phyloP scores from a whole-genome alignment of 768 basidiomycete genomes.

The Royoungia palumana region DNA sequence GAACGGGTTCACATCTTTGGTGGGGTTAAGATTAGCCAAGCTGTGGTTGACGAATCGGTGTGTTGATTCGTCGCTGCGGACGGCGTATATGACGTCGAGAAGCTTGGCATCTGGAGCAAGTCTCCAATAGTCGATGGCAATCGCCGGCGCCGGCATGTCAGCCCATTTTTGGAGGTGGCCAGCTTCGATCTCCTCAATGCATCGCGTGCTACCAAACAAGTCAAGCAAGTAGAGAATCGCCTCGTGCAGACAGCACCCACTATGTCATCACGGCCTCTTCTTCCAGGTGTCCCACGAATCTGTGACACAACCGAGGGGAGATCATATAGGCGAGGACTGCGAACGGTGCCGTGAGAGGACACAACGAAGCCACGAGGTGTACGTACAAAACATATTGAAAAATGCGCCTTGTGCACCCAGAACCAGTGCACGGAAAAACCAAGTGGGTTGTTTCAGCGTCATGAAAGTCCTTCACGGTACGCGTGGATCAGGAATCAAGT shows the following conservation, averaged over 20 bases:
- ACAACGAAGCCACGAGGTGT: conserved; percentile 9
- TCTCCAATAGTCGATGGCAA: conserved; percentile 96
- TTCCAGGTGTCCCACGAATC: conserved; percentile 89
- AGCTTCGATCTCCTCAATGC: conserved; percentile 78
- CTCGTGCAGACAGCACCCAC: conserved; percentile 41
- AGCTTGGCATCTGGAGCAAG: conserved; percentile 68
- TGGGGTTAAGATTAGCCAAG: conserved; percentile 76
- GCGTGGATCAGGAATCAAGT: conserved; percentile 15
- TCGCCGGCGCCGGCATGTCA: conserved; percentile 72
- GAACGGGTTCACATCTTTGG: conserved; percentile 85
- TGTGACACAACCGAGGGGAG: conserved; percentile 74
- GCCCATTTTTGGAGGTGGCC: conserved; percentile 82
- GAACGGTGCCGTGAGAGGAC: conserved; percentile 14
- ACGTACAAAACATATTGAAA: conserved; percentile 83
- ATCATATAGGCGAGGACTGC: conserved; percentile 75
- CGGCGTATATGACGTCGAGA: conserved; percentile 86
- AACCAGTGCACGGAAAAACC: conserved; percentile 77
- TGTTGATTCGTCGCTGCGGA: conserved; percentile 89
- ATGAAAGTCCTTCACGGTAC: conserved; percentile 77
- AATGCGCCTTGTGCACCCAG: conserved; percentile 92
- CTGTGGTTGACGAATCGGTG: conserved; percentile 97
- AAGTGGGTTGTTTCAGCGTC: conserved; percentile 78
- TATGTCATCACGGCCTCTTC: conserved; percentile 96
- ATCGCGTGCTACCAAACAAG: conserved; percentile 51
- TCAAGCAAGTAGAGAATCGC: conserved; percentile 18